phyloP scores from a whole-genome alignment of 2,329 filamentous ascomycete genomes.

The Diaporthe citriasiana region DNA sequence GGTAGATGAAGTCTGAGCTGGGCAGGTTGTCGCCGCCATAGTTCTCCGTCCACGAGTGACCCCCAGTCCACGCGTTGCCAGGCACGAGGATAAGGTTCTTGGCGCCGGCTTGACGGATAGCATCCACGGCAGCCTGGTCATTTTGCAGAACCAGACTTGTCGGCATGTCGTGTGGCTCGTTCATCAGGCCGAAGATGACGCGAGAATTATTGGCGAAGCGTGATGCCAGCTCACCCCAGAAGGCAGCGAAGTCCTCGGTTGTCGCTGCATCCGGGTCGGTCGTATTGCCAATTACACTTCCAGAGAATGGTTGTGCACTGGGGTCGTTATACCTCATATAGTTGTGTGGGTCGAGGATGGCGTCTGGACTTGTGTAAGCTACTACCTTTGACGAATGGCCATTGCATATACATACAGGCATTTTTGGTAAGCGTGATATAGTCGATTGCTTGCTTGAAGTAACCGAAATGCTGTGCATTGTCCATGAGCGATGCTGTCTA shows the following conservation, averaged over 20 bases:
- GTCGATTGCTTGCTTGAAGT: constrained; percentile 62
- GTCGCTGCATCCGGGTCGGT: constrained; percentile 60
- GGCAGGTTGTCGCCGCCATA: constrained; percentile 54
- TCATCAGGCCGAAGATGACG: constrained; percentile 66
- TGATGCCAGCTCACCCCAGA: constrained; percentile 63
- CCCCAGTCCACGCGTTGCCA: constrained; percentile 64
- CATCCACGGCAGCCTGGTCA: constrained; percentile 61
- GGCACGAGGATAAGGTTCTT: constrained; percentile 63
- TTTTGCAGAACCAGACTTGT: constrained; percentile 60
- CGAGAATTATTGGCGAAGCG: constrained; percentile 62
- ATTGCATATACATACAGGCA: constrained; percentile 47
- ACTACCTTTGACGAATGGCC: background rate
- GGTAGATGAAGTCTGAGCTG: constrained; percentile 55
- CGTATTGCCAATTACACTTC: constrained; percentile 63
- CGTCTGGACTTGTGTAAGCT: constrained; percentile 48
- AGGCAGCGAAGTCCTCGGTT: constrained; percentile 61
- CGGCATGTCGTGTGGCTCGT: constrained; percentile 65
- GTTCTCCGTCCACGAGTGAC: constrained; percentile 60
- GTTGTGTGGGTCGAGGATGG: constrained; percentile 66
- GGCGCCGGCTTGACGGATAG: constrained; percentile 59
- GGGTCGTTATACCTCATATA: constrained; percentile 69
- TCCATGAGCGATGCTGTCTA: background rate
- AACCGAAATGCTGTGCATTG: constrained; percentile 54
- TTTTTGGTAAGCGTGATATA: constrained; percentile 64
- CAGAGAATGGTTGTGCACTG: constrained; percentile 61